These are phyloP conservation scores for Pleurotus citrinopileatus DNA, from an alignment of 768 basidiomycete species.

Conservation along the genomic window DNA sequence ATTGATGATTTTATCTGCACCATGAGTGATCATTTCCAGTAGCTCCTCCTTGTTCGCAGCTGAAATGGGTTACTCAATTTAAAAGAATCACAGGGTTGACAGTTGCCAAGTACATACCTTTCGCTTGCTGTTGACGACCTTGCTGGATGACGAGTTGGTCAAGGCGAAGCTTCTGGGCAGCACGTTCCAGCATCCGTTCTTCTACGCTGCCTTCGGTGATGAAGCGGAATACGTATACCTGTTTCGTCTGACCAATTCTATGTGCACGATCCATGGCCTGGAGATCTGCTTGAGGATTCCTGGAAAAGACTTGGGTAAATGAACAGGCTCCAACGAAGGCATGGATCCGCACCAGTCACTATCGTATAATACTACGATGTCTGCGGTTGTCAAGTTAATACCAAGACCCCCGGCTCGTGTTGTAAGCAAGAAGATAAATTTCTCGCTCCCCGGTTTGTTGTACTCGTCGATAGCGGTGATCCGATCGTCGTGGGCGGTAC, in stretches of 20 bases:
- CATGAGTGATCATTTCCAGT: constrained; percentile 97
- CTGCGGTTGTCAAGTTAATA: constrained; percentile 93
- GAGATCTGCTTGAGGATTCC: constrained; percentile 98
- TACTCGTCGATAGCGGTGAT: constrained; percentile 96
- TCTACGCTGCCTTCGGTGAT: constrained; percentile 95
- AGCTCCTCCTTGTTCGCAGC: constrained; percentile 95
- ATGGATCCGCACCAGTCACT: constrained; percentile 75
- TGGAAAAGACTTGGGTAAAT: constrained; percentile 24
- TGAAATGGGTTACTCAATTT: constrained; percentile 21
- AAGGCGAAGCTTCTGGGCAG: constrained; percentile 90
- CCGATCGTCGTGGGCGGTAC: constrained; percentile 95
- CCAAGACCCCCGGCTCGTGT: constrained; percentile 97
- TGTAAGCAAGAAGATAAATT: constrained; percentile 94
- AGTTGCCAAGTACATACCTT: constrained; percentile 48
- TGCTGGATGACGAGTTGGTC: constrained; percentile 98
- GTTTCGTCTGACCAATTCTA: constrained; percentile 95
- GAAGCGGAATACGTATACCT: constrained; percentile 97
- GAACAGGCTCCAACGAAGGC: background rate
- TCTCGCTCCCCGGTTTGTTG: constrained; percentile 91
- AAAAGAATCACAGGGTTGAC: background rate
- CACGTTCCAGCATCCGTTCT: constrained; percentile 91
- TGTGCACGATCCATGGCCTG: constrained; percentile 99
- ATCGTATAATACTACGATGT: constrained; percentile 94
- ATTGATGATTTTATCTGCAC: constrained; percentile 96
- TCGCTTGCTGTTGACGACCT: constrained; percentile 78